Percentiles rank a stretch among this genome's conserved stretches.
Evolutionary conservation across 495 filamentous ascomycete species (phyloP).

Genomic region (Penicillium parvum): DNA sequence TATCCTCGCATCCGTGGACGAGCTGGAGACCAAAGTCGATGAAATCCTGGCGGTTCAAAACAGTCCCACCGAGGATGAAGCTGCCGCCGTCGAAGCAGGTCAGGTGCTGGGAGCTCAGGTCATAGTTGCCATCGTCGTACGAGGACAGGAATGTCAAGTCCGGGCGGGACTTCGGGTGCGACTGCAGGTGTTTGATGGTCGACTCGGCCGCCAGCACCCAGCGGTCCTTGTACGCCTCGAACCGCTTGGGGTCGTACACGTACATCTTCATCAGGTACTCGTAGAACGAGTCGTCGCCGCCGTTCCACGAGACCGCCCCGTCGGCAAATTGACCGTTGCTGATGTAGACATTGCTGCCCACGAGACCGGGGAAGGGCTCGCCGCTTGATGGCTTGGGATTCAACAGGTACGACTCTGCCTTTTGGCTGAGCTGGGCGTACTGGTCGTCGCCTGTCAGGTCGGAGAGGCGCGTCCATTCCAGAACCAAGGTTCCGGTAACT

Average conservation of each 20-base stretch:
- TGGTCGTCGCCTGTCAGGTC: conserved; percentile 65
- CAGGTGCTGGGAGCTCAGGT: conserved; percentile 58
- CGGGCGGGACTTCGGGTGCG: conserved; percentile 63
- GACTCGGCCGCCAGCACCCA: conserved; percentile 79
- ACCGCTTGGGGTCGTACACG: conserved; percentile 68
- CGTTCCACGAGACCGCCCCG: conserved; percentile 70
- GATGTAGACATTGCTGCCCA: conserved; percentile 66
- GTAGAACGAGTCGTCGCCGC: conserved; percentile 79
- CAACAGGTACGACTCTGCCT: conserved; percentile 68
- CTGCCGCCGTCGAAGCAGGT: conserved; percentile 86
- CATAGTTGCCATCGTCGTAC: conserved; percentile 50
- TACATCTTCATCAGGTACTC: conserved; percentile 96
- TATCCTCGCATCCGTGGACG: conserved; percentile 68
- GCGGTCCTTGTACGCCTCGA: conserved; percentile 58
- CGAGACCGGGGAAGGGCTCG: conserved; percentile 74
- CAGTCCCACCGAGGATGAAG: conserved; percentile 79
- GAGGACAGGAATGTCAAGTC: conserved; percentile 72
- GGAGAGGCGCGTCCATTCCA: conserved; percentile 82
- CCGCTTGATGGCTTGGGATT: conserved; percentile 55
- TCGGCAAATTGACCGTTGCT: conserved; percentile 63
- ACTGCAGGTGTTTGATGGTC: conserved; percentile 64
- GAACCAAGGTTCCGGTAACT: conserved; percentile 66
- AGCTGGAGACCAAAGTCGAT: conserved; percentile 71
- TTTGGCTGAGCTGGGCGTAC: conserved; percentile 64
- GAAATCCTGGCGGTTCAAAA: conserved; percentile 59